Evolutionary conservation across 805 yeast species (phyloP).

Genomic region (Schwanniomyces sp.): DNA sequence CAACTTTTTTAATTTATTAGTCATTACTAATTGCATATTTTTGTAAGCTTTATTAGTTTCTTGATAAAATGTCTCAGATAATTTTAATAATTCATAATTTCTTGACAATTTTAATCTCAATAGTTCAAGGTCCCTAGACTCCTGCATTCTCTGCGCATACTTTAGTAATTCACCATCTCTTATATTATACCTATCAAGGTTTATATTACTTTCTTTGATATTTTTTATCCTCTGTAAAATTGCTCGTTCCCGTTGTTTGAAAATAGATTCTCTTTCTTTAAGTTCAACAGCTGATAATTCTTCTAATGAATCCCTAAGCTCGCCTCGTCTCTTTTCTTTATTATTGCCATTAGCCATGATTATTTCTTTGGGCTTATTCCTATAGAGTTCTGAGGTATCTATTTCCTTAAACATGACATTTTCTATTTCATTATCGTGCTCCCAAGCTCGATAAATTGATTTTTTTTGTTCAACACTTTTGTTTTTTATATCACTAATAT

Average conservation of each 20-base stretch:
- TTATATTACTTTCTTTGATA: conserved; percentile 24
- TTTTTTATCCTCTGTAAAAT: conserved; percentile 23
- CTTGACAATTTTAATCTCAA: conserved; percentile 28
- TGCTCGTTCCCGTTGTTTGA: conserved; percentile 18
- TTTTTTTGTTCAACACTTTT: not conserved
- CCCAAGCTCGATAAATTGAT: not conserved
- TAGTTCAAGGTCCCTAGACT: conserved; percentile 31
- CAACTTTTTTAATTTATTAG: conserved; percentile 38
- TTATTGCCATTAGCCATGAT: conserved; percentile 11
- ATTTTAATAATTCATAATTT: conserved; percentile 32
- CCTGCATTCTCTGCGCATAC: conserved; percentile 16
- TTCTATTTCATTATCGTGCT: not conserved
- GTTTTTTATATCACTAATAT: conserved; percentile 10
- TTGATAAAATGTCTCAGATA: conserved; percentile 31
- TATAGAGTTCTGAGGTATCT: not conserved
- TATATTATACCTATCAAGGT: conserved; percentile 18
- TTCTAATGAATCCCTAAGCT: conserved; percentile 11
- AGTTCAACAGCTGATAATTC: conserved; percentile 18
- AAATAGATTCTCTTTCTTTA: conserved; percentile 17
- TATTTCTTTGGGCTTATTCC: conserved; percentile 9
- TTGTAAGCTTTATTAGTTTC: conserved; percentile 36
- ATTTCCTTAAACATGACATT: not conserved
- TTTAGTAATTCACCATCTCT: conserved; percentile 28
- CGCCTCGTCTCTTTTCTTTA: conserved; percentile 22
- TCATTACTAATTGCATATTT: conserved; percentile 24